Base-by-base conservation (phyloP, 805 yeast genomes). In the Schwanniomyces pseudopolymorphus region DNA sequence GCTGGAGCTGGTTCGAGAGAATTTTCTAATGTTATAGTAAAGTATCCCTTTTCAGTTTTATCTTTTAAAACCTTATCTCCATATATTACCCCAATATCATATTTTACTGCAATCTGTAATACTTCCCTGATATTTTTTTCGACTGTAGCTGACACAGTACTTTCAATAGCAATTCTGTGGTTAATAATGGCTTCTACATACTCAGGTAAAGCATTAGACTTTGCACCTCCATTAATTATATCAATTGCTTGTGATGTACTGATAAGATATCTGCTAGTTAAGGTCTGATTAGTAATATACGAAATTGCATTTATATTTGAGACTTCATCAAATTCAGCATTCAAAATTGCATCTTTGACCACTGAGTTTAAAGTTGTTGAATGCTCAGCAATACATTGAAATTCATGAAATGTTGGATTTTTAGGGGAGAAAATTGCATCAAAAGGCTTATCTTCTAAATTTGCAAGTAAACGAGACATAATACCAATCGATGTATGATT, bases 121-220 rank as follows among this genome's bases (percentile, higher is more conserved):
- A 74, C 75, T 33, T 74, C 63, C 11, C 59, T 45, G 17, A 61
- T 45, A 46, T 78, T 66, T 42, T 67, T 70, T 19, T 71, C 69
- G 14, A 67, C 54, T 3, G 75, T 76, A 16, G 69, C 74, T 4
- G 68, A 63, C 1, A 77, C 70, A 19, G 75, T 65, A 13, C 83
- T 74, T 50, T 82, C 89, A 39, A 81, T 66, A 16, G 80, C 77
- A 45, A 87, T 72, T 58, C 95, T 74, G 57, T 85, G 85, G 64
- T 88, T 86, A 38, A 84, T 71, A 28, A 74, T 58, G 36, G 82
- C 69, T 25, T 66, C 62, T 3, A 79, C 79, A 21, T 71, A 63
- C 59, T 87, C 92, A 2, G 96, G 95, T 40, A 87, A 67, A 1
- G 94, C 90, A 58, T 87, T 87, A 21, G 84, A 74, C 64, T 87